Evolutionary conservation across 495 filamentous ascomycete genomes (phyloP).

Genomic region (Apodospora peruviana): DNA sequence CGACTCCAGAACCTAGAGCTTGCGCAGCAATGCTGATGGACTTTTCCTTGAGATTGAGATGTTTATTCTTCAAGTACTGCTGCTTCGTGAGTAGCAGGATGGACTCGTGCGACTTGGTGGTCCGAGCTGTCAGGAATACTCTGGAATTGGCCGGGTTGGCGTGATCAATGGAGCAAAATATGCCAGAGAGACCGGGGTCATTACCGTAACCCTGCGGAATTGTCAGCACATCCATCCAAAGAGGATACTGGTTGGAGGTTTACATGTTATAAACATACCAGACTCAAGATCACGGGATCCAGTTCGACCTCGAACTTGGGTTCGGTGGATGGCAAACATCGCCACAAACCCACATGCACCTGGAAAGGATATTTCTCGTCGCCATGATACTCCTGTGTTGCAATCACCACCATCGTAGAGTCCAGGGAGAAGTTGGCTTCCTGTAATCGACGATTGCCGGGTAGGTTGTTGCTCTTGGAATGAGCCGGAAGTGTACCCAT

Average conservation of each 20-base stretch:
- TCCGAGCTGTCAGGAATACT: neutral
- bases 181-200: slow-evolving; percentile 1
- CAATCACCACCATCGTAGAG: slow-evolving; percentile 2
- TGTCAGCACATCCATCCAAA: neutral
- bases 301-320: neutral
- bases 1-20: neutral
- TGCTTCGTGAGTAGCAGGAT: neutral
- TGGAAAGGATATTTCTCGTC: neutral
- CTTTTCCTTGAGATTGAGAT: neutral
- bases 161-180: neutral
- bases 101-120: neutral
- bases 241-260: neutral
- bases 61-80: neutral
- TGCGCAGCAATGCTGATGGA: neutral
- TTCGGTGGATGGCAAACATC: neutral
- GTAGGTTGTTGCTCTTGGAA: neutral
- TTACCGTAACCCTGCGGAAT: slow-evolving; percentile 1
- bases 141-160: neutral
- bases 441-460: neutral
- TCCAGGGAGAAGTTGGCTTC: slow-evolving; percentile 9
- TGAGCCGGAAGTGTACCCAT: neutral
- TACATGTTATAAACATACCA: neutral
- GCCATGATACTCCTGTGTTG: slow-evolving; percentile 7
- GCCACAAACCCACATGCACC: neutral
- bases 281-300: neutral